Conservation (phyloP, 768 basidiomycete genomes). For the Pisolithus marmoratus region DNA sequence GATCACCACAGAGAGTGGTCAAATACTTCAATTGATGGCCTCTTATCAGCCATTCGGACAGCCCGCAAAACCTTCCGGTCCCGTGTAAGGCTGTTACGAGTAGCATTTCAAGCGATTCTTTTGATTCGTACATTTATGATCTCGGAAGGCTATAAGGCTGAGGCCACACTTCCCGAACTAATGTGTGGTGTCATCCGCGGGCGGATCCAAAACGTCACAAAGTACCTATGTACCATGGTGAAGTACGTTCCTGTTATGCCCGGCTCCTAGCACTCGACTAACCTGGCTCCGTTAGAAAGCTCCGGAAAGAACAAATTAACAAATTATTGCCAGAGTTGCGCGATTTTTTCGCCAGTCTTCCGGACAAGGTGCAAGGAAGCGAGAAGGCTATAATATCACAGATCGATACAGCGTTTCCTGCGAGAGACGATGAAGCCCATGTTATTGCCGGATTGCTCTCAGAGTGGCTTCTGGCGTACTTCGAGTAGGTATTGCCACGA, state of each 20-base stretch:
- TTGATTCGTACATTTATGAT: conserved; percentile 40
- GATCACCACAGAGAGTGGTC: conserved; percentile 20
- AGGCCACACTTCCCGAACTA: conserved; percentile 30
- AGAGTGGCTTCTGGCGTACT: conserved; percentile 46
- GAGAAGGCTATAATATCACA: conserved; percentile 31
- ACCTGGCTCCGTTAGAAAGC: conserved; percentile 34
- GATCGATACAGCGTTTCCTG: conserved; percentile 15
- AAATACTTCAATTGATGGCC: conserved; percentile 19
- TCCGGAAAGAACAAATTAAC: conserved; percentile 29
- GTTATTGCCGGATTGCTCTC: conserved; percentile 29
- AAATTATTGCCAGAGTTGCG: conserved; percentile 38
- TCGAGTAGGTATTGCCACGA: conserved; percentile 35
- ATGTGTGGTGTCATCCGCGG: conserved; percentile 45
- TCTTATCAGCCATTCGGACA: conserved; percentile 32
- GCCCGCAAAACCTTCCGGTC: conserved; percentile 34
- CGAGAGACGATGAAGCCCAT: conserved; percentile 7
- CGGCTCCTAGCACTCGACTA: neutral
- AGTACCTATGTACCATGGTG: conserved; percentile 40
- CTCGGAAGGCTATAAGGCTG: conserved; percentile 37
- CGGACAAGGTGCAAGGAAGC: conserved; percentile 24
- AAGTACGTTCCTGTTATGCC: conserved; percentile 33
- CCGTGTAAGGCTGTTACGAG: conserved; percentile 31
- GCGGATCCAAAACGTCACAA: conserved; percentile 37
- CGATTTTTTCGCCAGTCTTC: conserved; percentile 31
- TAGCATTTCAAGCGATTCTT: conserved; percentile 45